Evolutionary conservation across 2,329 filamentous ascomycete species (phyloP).

Genomic region (Colletotrichum nymphaeae): DNA sequence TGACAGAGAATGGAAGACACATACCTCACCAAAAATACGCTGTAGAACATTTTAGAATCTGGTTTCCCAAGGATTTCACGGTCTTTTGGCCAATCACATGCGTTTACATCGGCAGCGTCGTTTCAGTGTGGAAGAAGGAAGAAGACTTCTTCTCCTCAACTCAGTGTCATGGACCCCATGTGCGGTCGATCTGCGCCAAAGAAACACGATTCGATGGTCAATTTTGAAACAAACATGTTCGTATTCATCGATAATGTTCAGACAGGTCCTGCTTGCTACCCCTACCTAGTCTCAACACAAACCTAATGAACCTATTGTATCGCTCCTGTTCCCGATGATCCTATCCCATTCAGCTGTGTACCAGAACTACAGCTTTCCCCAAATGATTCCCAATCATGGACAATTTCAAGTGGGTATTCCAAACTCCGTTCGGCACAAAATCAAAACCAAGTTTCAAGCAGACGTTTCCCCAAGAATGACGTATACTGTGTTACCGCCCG

Average conservation of each 20-base stretch:
- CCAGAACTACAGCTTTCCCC: neutral
- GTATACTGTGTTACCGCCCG: constrained; percentile 29
- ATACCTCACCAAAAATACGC: too few relatives aligned
- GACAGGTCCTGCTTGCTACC: neutral
- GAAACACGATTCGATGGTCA: neutral
- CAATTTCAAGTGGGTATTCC: constrained; percentile 12
- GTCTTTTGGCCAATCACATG: too few relatives aligned
- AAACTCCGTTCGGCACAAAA: neutral
- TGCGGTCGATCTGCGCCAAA: neutral
- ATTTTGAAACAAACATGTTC: neutral
- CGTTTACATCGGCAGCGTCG: too few relatives aligned
- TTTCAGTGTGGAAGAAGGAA: too few relatives aligned
- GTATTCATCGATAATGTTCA: neutral
- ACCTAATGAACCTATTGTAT: neutral
- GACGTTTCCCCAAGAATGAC: neutral
- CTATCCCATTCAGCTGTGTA: neutral
- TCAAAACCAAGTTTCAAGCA: neutral
- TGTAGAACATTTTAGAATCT: too few relatives aligned
- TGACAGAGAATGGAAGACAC: too few relatives aligned
- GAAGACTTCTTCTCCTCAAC: too few relatives aligned
- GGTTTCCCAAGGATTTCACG: too few relatives aligned
- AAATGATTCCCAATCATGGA: neutral
- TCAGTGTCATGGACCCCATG: too few relatives aligned
- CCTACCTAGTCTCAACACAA: neutral
- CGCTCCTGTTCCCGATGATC: neutral